Percentiles rank a stretch among this genome's conserved stretches.
These are phyloP conservation scores for Pseudisothecium myosuroides DNA, from an alignment of 225 moss, liverwort and hornwort genomes.

Conservation along the genomic window DNA sequence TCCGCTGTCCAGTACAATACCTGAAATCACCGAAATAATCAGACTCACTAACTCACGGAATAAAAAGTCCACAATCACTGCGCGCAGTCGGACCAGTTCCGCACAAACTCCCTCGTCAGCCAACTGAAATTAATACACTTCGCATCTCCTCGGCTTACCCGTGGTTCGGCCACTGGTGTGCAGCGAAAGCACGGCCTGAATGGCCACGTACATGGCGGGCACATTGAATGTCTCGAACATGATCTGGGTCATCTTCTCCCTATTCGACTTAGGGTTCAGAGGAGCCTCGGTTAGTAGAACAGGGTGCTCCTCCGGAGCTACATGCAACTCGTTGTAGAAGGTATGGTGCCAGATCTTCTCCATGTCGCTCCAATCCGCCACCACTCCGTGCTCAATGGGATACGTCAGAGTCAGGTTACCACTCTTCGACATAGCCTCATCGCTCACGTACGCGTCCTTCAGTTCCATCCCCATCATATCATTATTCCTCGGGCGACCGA, in stretches of 20 bases:
- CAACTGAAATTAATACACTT: too few relatives aligned
- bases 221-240: slow-evolving; percentile 45
- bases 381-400: slow-evolving; percentile 46
- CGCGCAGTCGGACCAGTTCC: background rate
- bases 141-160: background rate
- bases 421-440: slow-evolving; percentile 53
- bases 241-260: too few relatives aligned
- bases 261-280: too few relatives aligned
- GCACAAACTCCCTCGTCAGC: too few relatives aligned
- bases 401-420: slow-evolving; percentile 40
- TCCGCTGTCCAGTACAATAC: slow-evolving; percentile 56
- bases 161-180: slow-evolving; percentile 60
- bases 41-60: background rate
- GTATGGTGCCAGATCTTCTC: slow-evolving; percentile 32
- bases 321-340: too few relatives aligned
- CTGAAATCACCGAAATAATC: background rate
- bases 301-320: too few relatives aligned
- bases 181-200: slow-evolving; percentile 33
- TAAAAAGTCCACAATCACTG: background rate
- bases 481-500: slow-evolving; percentile 45
- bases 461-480: slow-evolving; percentile 33
- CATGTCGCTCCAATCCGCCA: slow-evolving; percentile 64
- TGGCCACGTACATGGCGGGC: slow-evolving; percentile 54
- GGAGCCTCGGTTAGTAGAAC: too few relatives aligned
- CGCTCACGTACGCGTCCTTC: slow-evolving; percentile 44